Evolutionary conservation across 305 asterid species (phyloP).

Genomic region (Striga hermonthica): DNA sequence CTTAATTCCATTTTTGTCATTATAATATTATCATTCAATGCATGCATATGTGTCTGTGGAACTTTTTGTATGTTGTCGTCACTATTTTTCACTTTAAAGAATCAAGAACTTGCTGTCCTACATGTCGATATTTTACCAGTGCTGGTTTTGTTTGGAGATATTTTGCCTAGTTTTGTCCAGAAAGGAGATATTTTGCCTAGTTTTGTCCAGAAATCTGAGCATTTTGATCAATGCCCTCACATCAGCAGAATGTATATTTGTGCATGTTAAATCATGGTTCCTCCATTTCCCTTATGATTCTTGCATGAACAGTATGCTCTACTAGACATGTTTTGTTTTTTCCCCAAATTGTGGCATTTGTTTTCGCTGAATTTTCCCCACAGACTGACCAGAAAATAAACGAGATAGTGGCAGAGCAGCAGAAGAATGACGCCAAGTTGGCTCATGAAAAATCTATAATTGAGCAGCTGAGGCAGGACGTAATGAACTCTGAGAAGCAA

Average conservation of each 20-base stretch:
- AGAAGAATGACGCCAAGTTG: conserved; percentile 89
- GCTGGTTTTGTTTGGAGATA: conserved; percentile 22
- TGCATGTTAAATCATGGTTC: conserved; percentile 20
- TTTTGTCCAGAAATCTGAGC: conserved; percentile 7
- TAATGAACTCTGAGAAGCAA: conserved; percentile 69
- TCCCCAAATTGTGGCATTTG: conserved; percentile 36
- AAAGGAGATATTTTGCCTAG: not conserved
- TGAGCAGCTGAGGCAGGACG: conserved; percentile 89
- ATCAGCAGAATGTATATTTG: conserved; percentile 1
- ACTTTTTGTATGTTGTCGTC: conserved; percentile 15
- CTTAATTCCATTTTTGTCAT: conserved; percentile 8
- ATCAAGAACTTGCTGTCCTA: conserved; percentile 5
- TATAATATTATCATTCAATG: conserved; percentile 3
- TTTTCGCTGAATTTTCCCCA: conserved; percentile 68
- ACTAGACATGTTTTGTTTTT: not conserved
- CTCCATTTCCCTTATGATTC: conserved; percentile 20
- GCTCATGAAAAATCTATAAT: conserved; percentile 82
- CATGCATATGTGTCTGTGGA: conserved; percentile 18
- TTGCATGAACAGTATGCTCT: conserved; percentile 18
- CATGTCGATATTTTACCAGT: not conserved
- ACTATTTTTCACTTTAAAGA: conserved; percentile 10
- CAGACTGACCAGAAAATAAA: conserved; percentile 91
- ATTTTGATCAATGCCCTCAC: not conserved
- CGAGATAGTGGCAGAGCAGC: conserved; percentile 93
- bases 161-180: conserved; percentile 6